phyloP scores from a whole-genome alignment of 768 basidiomycete genomes.

The Suillus subluteus region DNA sequence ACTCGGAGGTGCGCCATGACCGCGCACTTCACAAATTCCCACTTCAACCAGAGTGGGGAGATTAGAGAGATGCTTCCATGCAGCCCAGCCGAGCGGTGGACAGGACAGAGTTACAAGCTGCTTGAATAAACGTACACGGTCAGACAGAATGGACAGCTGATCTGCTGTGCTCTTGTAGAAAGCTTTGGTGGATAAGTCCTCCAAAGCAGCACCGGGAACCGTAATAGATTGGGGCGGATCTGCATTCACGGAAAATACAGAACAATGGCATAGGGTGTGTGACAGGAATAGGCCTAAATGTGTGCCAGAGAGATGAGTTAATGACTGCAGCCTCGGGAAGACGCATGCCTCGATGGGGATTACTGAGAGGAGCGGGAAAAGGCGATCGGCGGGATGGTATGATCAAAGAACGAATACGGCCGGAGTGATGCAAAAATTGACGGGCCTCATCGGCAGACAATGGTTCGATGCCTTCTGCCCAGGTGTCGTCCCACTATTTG shows the following conservation, averaged over 20 bases:
- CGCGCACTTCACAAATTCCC: background rate
- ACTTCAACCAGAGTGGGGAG: background rate
- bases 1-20: background rate
- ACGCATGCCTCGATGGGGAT: background rate
- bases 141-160: background rate
- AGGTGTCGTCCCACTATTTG: background rate
- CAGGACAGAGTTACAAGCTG: background rate
- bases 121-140: background rate
- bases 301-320: background rate
- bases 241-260: background rate
- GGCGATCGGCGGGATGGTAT: background rate
- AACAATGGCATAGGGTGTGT: background rate
- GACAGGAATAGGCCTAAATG: background rate
- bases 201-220: background rate
- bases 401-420: background rate
- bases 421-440: background rate
- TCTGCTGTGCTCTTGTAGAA: background rate
- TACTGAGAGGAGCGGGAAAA: background rate
- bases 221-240: background rate
- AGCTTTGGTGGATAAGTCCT: background rate
- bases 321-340: background rate
- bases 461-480: background rate
- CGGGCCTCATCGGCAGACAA: background rate
- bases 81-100: background rate
- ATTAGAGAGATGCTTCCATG: background rate